A percentile compares a stretch with the other conserved stretches of the same genome.
phyloP scores from a whole-genome alignment of 371 early-diverging fungal species.

The Ordospora pajunii region DNA sequence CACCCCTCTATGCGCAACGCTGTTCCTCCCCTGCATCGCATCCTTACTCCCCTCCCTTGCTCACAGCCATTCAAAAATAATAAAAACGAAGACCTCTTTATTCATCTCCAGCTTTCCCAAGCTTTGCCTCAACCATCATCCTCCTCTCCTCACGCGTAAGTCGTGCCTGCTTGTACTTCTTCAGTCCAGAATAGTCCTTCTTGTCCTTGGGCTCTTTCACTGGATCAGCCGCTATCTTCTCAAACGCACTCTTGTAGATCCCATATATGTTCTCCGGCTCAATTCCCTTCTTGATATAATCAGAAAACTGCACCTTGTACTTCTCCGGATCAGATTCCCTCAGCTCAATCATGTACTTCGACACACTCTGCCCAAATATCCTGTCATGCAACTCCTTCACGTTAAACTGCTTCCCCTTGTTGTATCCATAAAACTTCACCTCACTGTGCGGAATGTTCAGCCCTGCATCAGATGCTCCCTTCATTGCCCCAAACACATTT shows the following conservation, averaged over 20 bases:
- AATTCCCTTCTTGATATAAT: constrained; percentile 80
- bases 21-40: neutral
- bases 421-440: constrained; percentile 93
- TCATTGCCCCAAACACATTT: constrained; percentile 94
- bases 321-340: constrained; percentile 93
- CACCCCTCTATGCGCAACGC: neutral
- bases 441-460: constrained; percentile 91
- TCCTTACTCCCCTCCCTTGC: neutral
- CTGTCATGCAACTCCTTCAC: constrained; percentile 84
- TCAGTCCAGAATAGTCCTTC: constrained; percentile 50
- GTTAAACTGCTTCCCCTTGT: constrained; percentile 75
- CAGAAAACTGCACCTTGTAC: constrained; percentile 88
- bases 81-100: neutral
- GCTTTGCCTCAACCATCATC: constrained; percentile 47
- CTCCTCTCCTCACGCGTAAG: constrained; percentile 55
- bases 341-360: constrained; percentile 90
- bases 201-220: constrained; percentile 40
- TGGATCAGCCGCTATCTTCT: constrained; percentile 43
- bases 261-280: constrained; percentile 81
- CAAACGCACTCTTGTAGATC: constrained; percentile 83
- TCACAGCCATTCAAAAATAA: neutral
- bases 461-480: constrained; percentile 99
- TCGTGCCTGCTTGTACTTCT: constrained; percentile 47
- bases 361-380: constrained; percentile 94
- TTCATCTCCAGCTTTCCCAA: constrained; percentile 15